Evolutionary conservation across 208 protist species (phyloP).

Genomic region (Leishmania major): DNA sequence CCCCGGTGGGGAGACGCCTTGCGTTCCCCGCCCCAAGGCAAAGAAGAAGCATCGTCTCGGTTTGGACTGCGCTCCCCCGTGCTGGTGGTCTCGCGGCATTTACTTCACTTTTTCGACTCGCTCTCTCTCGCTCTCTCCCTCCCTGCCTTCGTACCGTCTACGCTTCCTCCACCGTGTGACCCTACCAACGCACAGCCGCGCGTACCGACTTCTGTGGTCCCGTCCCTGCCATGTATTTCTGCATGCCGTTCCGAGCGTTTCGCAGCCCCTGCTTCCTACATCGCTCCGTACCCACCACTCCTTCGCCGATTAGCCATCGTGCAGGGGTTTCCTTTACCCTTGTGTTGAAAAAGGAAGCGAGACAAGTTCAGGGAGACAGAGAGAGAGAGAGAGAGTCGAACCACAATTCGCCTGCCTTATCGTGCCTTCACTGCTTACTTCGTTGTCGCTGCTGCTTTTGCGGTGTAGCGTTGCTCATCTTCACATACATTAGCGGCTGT

Average conservation of each 20-base stretch:
- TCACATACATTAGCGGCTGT: too few species aligned
- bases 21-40: too few species aligned
- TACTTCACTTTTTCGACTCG: background rate
- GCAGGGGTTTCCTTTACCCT: background rate
- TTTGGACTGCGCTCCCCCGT: background rate
- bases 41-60: background rate
- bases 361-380: background rate
- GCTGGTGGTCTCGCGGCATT: background rate
- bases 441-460: too few species aligned
- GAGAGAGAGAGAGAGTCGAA: background rate
- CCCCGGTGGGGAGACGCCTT: too few species aligned
- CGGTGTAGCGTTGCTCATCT: too few species aligned
- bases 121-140: too few species aligned
- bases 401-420: too few species aligned
- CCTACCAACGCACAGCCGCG: background rate
- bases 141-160: background rate
- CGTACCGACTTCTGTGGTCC: background rate
- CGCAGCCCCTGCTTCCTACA: background rate
- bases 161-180: background rate
- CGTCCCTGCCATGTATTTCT: background rate
- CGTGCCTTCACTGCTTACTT: too few species aligned
- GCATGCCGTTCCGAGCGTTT: background rate
- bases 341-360: background rate
- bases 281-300: background rate
- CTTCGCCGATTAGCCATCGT: background rate